Conservation (phyloP, 1,139 yeast species). For the Yamadazyma blattariae region DNA sequence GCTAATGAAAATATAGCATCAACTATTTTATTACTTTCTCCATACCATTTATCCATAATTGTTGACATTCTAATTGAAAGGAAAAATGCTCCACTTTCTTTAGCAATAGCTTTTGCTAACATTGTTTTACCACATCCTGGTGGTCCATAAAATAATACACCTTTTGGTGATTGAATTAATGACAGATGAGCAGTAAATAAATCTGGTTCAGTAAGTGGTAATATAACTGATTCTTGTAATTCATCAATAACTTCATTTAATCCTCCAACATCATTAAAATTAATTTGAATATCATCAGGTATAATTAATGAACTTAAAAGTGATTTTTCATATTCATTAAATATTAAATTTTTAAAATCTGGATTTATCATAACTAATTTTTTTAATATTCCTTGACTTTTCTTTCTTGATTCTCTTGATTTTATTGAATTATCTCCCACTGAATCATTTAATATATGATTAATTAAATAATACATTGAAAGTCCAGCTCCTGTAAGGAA, state of each 20-base stretch:
- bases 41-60: slow-evolving; percentile 97
- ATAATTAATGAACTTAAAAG: slow-evolving; percentile 76
- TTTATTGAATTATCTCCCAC: slow-evolving; percentile 51
- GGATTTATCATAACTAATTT: slow-evolving; percentile 61
- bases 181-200: slow-evolving; percentile 60
- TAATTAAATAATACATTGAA: slow-evolving; percentile 70
- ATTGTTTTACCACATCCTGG: slow-evolving; percentile 98
- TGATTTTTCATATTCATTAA: slow-evolving; percentile 76
- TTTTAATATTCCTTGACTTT: slow-evolving; percentile 61
- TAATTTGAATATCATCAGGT: slow-evolving; percentile 76
- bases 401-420: slow-evolving; percentile 63
- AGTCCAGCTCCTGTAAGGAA: slow-evolving; percentile 80
- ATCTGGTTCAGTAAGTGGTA: slow-evolving; percentile 78
- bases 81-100: slow-evolving; percentile 90
- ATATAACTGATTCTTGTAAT: slow-evolving; percentile 79
- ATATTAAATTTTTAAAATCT: slow-evolving; percentile 47
- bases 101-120: slow-evolving; percentile 94
- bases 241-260: slow-evolving; percentile 79
- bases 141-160: slow-evolving; percentile 90
- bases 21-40: slow-evolving; percentile 91
- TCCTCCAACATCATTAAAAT: slow-evolving; percentile 86
- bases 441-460: slow-evolving; percentile 54
- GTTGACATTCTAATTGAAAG: slow-evolving; percentile 91
- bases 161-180: slow-evolving; percentile 86
- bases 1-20: slow-evolving; percentile 94